Conservation (phyloP, 768 basidiomycete genomes). For the Hericium erinaceus region DNA sequence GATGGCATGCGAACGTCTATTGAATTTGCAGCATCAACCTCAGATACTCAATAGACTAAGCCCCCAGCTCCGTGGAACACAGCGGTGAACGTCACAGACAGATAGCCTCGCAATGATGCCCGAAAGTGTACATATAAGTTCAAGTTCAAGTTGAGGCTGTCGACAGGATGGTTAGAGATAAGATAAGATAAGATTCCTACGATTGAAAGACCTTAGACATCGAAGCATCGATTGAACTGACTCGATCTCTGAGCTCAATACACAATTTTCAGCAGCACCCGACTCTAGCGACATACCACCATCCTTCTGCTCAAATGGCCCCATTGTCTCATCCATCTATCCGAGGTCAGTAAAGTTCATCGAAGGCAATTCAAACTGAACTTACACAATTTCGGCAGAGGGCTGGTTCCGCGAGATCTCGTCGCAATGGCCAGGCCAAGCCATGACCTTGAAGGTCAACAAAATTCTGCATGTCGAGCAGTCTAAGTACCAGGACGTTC, state of each 20-base stretch:
- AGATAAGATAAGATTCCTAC: neutral
- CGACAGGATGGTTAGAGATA: neutral
- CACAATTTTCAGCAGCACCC: no score
- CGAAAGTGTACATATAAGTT: no score
- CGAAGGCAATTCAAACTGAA: neutral
- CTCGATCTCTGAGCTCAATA: no score
- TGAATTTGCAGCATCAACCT: no score
- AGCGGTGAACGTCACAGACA: no score
- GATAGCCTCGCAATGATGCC: no score
- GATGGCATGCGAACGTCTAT: no score
- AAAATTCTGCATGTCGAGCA: constrained; percentile 92
- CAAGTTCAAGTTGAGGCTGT: neutral
- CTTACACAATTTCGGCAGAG: constrained; percentile 33
- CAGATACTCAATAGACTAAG: neutral
- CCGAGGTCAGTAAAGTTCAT: constrained; percentile 16
- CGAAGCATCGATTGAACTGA: neutral
- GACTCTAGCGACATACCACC: no score
- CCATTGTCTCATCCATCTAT: constrained; percentile 31
- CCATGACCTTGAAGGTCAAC: constrained; percentile 94
- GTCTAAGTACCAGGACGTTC: constrained; percentile 91
- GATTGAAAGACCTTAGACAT: neutral
- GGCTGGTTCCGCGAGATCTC: constrained; percentile 97
- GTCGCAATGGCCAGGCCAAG: constrained; percentile 95
- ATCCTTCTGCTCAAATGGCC: constrained; percentile 19
- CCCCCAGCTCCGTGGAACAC: neutral